These are phyloP conservation scores for Mesembryanthemum crystallinum DNA, from an alignment of 148 eudicot species.

Conservation along the genomic window DNA sequence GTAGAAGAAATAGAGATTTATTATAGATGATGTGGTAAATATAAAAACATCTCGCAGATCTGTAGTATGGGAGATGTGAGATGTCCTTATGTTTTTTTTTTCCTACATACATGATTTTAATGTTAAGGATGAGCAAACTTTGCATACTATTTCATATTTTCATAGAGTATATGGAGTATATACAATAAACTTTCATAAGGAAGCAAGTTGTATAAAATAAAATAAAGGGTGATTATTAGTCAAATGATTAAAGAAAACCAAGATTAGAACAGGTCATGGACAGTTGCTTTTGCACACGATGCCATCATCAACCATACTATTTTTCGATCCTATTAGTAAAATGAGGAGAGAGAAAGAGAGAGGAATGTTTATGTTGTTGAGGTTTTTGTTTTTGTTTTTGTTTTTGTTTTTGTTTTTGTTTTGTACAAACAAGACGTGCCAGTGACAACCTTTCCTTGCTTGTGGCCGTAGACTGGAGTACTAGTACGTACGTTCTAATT, in stretches of 20 bases:
- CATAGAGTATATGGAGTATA: no score
- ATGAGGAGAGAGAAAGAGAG: background rate
- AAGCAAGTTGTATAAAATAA: background rate
- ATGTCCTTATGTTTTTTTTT: no score
- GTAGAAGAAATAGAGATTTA: no score
- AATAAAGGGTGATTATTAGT: background rate
- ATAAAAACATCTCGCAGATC: no score
- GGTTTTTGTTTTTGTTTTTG: no score
- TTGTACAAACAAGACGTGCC: conserved; percentile 24
- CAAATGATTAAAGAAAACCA: background rate
- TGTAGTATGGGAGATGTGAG: no score
- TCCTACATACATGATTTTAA: no score
- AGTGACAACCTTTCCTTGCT: background rate
- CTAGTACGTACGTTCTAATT: background rate
- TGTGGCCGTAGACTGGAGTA: background rate
- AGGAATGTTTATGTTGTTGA: background rate
- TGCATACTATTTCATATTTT: no score
- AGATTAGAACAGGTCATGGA: conserved; percentile 14
- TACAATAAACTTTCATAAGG: no score
- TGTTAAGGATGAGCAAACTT: no score
- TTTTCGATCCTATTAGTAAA: background rate
- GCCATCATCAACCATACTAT: background rate
- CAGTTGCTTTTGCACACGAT: conserved; percentile 20
- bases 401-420: no score
- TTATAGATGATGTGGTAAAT: no score